Evolutionary conservation across 768 basidiomycete species (phyloP), one percentile per base, ranked within the genome.

Genomic region (Xanthoconium purpureum): DNA sequence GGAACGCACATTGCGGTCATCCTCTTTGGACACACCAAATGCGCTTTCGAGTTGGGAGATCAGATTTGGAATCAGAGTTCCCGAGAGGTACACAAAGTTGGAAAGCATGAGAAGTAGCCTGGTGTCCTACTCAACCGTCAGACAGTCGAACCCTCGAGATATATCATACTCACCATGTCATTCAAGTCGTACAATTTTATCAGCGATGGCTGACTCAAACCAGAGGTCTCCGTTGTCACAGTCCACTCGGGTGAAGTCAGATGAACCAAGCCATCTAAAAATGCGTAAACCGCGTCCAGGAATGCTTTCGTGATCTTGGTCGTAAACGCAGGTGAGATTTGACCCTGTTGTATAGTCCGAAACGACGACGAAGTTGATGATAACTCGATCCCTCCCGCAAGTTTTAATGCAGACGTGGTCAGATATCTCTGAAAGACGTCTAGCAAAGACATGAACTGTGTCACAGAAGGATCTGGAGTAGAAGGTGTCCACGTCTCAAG

Each of bases 91-190:
- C 13, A 81, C 82, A 62, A 98, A 85, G 69, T 98, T 98, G 15
- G 93, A 91, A 33, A 98, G 78, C 40, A 97, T 92, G 39, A 98
- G 76, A 15, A 99, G 79, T 45, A 95, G 78, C 44, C 96, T 84
- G 14, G 82, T 89, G 66, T 96, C 90, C 95, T 97, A 59, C n/a
- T 42, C 51, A 47, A 52, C 8, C 12, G 10, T 55, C 20, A 64
- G 57, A 47, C 18, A 18, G n/a, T 10, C 7, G 7, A 37, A 42
- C 37, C 39, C 18, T 6, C 14, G 42, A 35, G 33, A 52, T 20
- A 24, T 15, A 18, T 44, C 15, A 7, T 32, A 75, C 83, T 57
- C 70, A 91, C 90, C 35, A 78, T 74, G 61, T 90, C 80, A 38
- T 75, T 77, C 39, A 89, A 71, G 65, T 91, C 84, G 35, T 88